Conservation (phyloP, 768 basidiomycete species). For the Suillus alpinus region DNA sequence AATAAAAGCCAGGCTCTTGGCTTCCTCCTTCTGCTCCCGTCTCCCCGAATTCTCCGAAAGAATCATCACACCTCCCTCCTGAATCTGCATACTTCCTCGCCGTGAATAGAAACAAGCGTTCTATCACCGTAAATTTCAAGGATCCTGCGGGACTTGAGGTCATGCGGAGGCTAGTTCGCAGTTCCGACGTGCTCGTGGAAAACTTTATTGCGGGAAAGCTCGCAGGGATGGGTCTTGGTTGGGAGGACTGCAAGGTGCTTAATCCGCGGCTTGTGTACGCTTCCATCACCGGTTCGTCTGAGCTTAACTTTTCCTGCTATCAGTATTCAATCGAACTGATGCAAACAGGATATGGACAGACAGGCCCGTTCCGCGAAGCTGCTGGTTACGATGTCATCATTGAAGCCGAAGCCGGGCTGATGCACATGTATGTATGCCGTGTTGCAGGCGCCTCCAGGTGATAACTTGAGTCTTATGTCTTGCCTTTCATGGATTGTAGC, state of each 20-base stretch:
- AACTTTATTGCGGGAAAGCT: slow-evolving; percentile 88
- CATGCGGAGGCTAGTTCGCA: slow-evolving; percentile 62
- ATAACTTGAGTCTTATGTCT: slow-evolving; percentile 11
- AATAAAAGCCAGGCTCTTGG: slow-evolving; percentile 53
- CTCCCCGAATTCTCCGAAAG: slow-evolving; percentile 44
- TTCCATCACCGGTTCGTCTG: slow-evolving; percentile 73
- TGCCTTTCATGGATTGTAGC: slow-evolving; percentile 35
- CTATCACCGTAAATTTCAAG: slow-evolving; percentile 89
- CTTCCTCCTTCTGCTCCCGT: slow-evolving; percentile 58
- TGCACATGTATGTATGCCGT: slow-evolving; percentile 73
- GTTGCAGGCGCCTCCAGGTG: slow-evolving; percentile 8
- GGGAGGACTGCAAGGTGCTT: slow-evolving; percentile 72
- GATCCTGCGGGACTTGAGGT: slow-evolving; percentile 72
- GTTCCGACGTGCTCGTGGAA: slow-evolving; percentile 85
- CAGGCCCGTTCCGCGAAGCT: slow-evolving; percentile 78
- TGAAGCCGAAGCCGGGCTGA: slow-evolving; percentile 88
- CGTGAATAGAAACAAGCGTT: slow-evolving; percentile 86
- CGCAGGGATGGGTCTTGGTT: slow-evolving; percentile 80
- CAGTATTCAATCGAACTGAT: slow-evolving; percentile 2
- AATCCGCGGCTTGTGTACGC: slow-evolving; percentile 85
- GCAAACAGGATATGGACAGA: slow-evolving; percentile 72
- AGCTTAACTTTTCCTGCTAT: not conserved
- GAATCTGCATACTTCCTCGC: slow-evolving; percentile 94
- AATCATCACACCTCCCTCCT: slow-evolving; percentile 67
- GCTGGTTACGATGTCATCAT: slow-evolving; percentile 89